Conservation (phyloP, 2,329 filamentous ascomycete genomes). For the Periconia sp. region DNA sequence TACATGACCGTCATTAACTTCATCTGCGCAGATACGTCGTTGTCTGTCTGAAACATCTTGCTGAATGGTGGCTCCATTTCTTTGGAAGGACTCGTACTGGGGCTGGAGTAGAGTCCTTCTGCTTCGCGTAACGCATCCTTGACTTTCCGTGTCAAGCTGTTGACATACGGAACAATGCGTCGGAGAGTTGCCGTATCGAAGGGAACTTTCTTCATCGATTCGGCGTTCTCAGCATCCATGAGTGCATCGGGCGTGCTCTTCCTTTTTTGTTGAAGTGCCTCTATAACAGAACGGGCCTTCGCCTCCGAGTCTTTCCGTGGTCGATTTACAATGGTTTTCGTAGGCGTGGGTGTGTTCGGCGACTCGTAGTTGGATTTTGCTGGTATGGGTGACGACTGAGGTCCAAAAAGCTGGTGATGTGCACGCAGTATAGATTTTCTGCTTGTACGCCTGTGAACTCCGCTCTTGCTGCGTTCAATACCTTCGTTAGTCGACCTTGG, state of each 20-base stretch:
- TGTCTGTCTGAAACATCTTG: conserved; percentile 36
- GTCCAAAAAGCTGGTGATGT: conserved; percentile 40
- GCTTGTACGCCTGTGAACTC: conserved; percentile 17
- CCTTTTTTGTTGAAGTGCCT: conserved; percentile 58
- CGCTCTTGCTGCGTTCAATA: conserved; percentile 19
- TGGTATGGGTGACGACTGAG: conserved; percentile 34
- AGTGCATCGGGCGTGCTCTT: conserved; percentile 37
- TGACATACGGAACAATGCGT: conserved; percentile 61
- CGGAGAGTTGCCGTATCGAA: conserved; percentile 67
- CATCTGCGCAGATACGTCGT: conserved; percentile 39
- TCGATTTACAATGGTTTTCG: conserved; percentile 39
- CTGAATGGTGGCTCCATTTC: conserved; percentile 38
- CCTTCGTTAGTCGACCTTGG: conserved; percentile 32
- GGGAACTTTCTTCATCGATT: conserved; percentile 58
- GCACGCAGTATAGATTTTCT: conserved; percentile 41
- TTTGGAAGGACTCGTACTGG: conserved; percentile 35
- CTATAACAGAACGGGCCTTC: conserved; percentile 64
- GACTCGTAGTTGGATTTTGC: conserved; percentile 27
- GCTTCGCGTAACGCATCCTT: conserved; percentile 51
- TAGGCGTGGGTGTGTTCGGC: conserved; percentile 27
- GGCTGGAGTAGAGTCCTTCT: conserved; percentile 51
- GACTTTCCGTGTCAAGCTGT: conserved; percentile 50
- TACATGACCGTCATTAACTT: conserved; percentile 47
- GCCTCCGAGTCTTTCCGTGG: conserved; percentile 59
- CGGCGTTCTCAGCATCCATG: conserved; percentile 21